A percentile compares a stretch with the other conserved stretches of the same genome.
These are phyloP conservation scores for Volvariella volvacea DNA, from an alignment of 1,284 basidiomycete species.

Conservation along the genomic window DNA sequence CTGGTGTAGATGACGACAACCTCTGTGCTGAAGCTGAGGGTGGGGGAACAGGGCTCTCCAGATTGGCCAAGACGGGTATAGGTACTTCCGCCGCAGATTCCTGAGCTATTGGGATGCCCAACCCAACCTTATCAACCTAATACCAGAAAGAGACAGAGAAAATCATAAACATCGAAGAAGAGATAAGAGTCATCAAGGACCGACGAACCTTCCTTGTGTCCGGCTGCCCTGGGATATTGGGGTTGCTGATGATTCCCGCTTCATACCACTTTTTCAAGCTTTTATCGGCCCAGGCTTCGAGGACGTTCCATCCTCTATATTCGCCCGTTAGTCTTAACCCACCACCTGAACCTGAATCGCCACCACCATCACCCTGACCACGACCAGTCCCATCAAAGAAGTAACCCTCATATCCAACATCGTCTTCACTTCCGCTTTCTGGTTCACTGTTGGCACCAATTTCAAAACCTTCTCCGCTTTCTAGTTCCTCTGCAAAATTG, in stretches of 20 bases:
- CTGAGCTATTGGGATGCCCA: conserved; percentile 32
- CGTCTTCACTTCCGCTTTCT: conserved; percentile 74
- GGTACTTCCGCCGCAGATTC: conserved; percentile 39
- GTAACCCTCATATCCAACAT: conserved; percentile 81
- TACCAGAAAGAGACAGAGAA: conserved; percentile 9
- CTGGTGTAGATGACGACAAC: conserved; percentile 12
- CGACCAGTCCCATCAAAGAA: conserved; percentile 75
- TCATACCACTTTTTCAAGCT: conserved; percentile 82
- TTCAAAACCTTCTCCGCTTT: conserved; percentile 84
- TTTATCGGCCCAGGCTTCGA: conserved; percentile 87
- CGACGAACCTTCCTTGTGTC: too few relatives aligned
- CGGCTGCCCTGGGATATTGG: conserved; percentile 2
- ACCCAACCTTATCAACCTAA: conserved; percentile 27
- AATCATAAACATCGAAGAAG: conserved; percentile 9
- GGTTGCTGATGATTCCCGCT: conserved; percentile 58
- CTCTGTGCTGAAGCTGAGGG: conserved; percentile 17
- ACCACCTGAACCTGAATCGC: conserved; percentile 60
- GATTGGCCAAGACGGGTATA: conserved; percentile 42
- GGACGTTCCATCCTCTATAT: conserved; percentile 84
- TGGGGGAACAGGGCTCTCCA: conserved; percentile 24
- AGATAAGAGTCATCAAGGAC: too few relatives aligned
- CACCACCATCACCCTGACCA: conserved; percentile 68
- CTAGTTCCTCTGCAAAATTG: conserved; percentile 90
- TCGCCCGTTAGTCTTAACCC: conserved; percentile 70
- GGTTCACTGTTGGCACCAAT: conserved; percentile 58